These are phyloP conservation scores for Streptanthus diversifolius DNA, from an alignment of 345 rosid species.

Conservation along the genomic window DNA sequence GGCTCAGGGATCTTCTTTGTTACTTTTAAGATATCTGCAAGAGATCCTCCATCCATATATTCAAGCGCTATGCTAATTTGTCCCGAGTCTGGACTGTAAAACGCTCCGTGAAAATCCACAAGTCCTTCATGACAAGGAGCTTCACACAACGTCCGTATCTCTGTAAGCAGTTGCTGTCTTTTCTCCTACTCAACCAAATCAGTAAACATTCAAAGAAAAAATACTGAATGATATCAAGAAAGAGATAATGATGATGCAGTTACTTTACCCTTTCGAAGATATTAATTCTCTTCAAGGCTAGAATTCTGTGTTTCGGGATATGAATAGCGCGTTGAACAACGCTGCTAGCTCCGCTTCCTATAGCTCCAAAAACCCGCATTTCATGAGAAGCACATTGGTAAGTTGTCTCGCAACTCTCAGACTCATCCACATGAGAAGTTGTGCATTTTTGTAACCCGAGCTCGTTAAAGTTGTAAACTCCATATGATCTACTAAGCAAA, in stretches of 20 bases:
- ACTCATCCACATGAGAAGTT: constrained; percentile 52
- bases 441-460: constrained; percentile 87
- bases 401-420: constrained; percentile 60
- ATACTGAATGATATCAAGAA: neutral
- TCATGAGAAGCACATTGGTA: constrained; percentile 89
- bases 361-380: constrained; percentile 89
- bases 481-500: constrained; percentile 92
- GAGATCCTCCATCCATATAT: constrained; percentile 95
- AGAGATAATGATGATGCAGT: neutral
- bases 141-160: constrained; percentile 89
- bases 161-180: constrained; percentile 89
- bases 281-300: constrained; percentile 90
- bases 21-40: constrained; percentile 72
- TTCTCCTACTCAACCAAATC: constrained; percentile 58
- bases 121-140: constrained; percentile 91
- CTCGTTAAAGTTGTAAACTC: constrained; percentile 83
- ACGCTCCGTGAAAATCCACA: constrained; percentile 95
- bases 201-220: neutral
- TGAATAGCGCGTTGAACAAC: constrained; percentile 97
- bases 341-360: constrained; percentile 96
- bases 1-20: constrained; percentile 74
- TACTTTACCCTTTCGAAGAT: constrained; percentile 75
- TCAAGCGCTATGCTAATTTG: constrained; percentile 97
- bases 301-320: constrained; percentile 73
- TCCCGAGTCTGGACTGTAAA: constrained; percentile 87